These are phyloP conservation scores for Plantago ovata DNA, from an alignment of 257 asterid species.

Conservation along the genomic window DNA sequence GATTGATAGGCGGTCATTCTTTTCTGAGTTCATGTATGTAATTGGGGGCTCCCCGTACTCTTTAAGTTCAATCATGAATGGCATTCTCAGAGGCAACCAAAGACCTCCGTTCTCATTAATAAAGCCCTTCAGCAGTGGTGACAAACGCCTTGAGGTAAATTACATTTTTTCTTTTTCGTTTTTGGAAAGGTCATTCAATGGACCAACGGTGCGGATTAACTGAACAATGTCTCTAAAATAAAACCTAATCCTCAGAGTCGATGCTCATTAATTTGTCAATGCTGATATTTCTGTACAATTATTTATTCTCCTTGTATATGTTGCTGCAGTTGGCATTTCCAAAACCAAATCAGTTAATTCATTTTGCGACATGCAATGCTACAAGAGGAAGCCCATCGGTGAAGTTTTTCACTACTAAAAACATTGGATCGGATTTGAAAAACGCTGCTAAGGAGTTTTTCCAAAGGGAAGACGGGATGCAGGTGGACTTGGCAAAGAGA, in stretches of 20 bases:
- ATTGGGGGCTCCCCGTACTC: slow-evolving; percentile 80
- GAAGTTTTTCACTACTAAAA: slow-evolving; percentile 54
- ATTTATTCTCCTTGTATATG: neutral
- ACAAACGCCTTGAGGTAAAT: slow-evolving; percentile 76
- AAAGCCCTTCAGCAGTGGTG: slow-evolving; percentile 70
- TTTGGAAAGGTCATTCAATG: too few species aligned
- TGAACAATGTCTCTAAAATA: too few species aligned
- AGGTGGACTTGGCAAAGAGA: slow-evolving; percentile 81
- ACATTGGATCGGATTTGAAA: slow-evolving; percentile 64
- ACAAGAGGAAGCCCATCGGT: slow-evolving; percentile 82
- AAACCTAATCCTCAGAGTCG: too few species aligned
- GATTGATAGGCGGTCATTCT: slow-evolving; percentile 75
- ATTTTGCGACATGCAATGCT: slow-evolving; percentile 80
- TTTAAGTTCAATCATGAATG: slow-evolving; percentile 59
- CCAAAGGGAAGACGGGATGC: slow-evolving; percentile 70
- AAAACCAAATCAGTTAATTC: slow-evolving; percentile 60
- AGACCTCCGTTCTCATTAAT: slow-evolving; percentile 73
- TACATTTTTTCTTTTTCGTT: neutral
- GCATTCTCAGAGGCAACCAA: slow-evolving; percentile 75
- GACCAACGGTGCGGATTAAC: too few species aligned
- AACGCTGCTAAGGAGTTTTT: slow-evolving; percentile 72
- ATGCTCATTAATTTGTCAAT: neutral
- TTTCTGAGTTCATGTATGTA: slow-evolving; percentile 70
- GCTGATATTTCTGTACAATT: neutral
- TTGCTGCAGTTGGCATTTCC: slow-evolving; percentile 56